Conservation (phyloP, 805 yeast genomes). For the Kurtzmaniella cleridarum region DNA sequence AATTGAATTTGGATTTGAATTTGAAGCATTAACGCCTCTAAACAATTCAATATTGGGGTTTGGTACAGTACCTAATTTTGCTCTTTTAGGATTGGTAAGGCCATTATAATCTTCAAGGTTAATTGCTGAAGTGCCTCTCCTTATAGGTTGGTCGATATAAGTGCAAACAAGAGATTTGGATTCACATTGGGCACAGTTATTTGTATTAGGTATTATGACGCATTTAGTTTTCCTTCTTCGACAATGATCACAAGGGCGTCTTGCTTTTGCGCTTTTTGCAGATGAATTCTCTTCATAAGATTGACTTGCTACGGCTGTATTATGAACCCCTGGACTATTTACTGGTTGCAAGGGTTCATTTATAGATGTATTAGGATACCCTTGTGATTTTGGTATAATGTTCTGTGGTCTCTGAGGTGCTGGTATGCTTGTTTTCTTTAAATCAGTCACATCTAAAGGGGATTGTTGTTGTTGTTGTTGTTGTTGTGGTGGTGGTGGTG, state of each 20-base stretch:
- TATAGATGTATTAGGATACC: neutral
- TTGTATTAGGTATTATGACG: constrained; percentile 56
- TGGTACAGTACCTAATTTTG: constrained; percentile 11
- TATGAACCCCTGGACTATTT: neutral
- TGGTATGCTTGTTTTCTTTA: neutral
- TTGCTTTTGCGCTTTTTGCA: constrained; percentile 24
- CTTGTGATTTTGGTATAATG: neutral
- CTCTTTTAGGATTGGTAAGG: constrained; percentile 15
- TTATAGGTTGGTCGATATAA: constrained; percentile 52
- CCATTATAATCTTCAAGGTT: constrained; percentile 14
- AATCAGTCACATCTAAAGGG: neutral
- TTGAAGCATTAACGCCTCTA: neutral
- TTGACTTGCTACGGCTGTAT: neutral
- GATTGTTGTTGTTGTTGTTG: constrained; percentile 1
- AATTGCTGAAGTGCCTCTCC: constrained; percentile 23
- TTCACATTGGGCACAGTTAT: constrained; percentile 73
- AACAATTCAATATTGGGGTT: constrained; percentile 2
- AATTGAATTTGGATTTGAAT: constrained; percentile 30
- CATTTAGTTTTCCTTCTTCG: constrained; percentile 76
- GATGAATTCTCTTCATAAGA: neutral
- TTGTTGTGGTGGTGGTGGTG: constrained; percentile 7
- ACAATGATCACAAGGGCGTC: constrained; percentile 81
- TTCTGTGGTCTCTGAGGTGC: neutral
- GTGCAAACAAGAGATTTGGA: constrained; percentile 71
- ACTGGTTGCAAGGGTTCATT: neutral